Base-by-base conservation (phyloP, 2,329 filamentous ascomycete species). In the Xylaria sp. region DNA sequence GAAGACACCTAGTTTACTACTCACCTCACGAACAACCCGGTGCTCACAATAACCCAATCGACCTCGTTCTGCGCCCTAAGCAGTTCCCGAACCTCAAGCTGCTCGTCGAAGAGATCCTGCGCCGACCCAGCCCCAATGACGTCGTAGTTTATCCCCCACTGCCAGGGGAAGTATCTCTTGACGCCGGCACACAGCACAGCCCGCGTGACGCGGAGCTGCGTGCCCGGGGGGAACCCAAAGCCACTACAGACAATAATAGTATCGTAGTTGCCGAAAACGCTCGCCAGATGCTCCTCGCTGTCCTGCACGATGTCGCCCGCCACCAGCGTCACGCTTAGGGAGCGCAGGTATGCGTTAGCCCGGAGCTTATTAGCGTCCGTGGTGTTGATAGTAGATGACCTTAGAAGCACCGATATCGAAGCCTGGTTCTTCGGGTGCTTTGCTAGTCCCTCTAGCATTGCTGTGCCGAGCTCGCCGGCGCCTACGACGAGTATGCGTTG, bases 111-210 rank as follows among this genome's bases (percentile, higher is more conserved):
- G 15, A 92, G 73, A 38, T 88, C 85, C 76, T 91, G 89, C 49
- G 85, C 80, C 29, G 85, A 87, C 0, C 85, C 85, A 0, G 79
- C 76, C 0, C 89, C 88, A 17, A 92, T 86, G 31, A 80, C 75
- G 63, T 92, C 89, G 77, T 92, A 93, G 74, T 93, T 88, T 27
- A 92, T 86, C 0, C 90, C 90, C 75, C 89, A 92, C 76, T 93
- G 90, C 90, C 90, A 93, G 0, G 90, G 90, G 20, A 92, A 83
- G 73, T 85, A 92, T 0, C 85, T 39, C 27, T n/a, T 25, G 4
- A 54, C 64, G 2, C 47, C 33, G 7, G 56, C 64, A 70, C 0
- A 85, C 82, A 92, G 77, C 0, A 84, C 85, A 0, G 89, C 89
- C 11, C 80, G 73, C 0, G 85, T 78, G 20, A 92, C 78, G 71